These are phyloP conservation scores for Acarospora socialis DNA, from an alignment of 2,329 filamentous ascomycete genomes.

Conservation along the genomic window DNA sequence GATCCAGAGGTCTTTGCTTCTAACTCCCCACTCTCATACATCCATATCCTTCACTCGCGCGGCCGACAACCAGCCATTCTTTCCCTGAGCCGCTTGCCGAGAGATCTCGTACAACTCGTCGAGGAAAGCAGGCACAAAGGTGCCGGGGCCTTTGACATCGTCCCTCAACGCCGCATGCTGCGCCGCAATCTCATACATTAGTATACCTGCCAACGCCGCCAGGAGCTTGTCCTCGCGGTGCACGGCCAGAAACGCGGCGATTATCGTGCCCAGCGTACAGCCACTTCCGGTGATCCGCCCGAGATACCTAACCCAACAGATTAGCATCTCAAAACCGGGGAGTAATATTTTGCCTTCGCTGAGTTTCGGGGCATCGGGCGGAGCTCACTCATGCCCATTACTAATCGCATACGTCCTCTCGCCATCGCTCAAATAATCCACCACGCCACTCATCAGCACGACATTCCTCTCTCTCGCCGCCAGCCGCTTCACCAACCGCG, in stretches of 20 bases:
- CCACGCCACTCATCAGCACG: conserved; percentile 67
- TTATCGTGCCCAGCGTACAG: conserved; percentile 69
- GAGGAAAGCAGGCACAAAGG: conserved; percentile 72
- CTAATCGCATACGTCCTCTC: conserved; percentile 48
- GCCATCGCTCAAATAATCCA: conserved; percentile 68
- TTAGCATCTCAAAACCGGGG: not conserved
- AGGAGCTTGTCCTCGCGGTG: conserved; percentile 50
- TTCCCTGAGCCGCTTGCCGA: conserved; percentile 33
- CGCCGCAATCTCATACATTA: conserved; percentile 67
- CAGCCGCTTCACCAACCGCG: conserved; percentile 47
- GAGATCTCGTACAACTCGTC: conserved; percentile 48
- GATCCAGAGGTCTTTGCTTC: too few relatives aligned
- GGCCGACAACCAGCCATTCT: conserved; percentile 38
- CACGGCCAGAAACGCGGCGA: conserved; percentile 61
- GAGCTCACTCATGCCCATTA: conserved; percentile 69
- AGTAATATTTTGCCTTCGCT: conserved; percentile 25
- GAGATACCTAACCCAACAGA: too few relatives aligned
- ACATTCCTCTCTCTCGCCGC: conserved; percentile 55
- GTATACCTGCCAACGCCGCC: conserved; percentile 56
- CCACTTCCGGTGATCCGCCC: conserved; percentile 60
- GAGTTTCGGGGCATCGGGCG: conserved; percentile 31
- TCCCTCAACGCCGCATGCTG: conserved; percentile 45
- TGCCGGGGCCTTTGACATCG: conserved; percentile 65
- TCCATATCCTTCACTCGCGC: conserved; percentile 34
- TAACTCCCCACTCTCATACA: conserved; percentile 1